Evolutionary conservation across 2,329 filamentous ascomycete genomes (phyloP).

Genomic region (Fusarium sp.): DNA sequence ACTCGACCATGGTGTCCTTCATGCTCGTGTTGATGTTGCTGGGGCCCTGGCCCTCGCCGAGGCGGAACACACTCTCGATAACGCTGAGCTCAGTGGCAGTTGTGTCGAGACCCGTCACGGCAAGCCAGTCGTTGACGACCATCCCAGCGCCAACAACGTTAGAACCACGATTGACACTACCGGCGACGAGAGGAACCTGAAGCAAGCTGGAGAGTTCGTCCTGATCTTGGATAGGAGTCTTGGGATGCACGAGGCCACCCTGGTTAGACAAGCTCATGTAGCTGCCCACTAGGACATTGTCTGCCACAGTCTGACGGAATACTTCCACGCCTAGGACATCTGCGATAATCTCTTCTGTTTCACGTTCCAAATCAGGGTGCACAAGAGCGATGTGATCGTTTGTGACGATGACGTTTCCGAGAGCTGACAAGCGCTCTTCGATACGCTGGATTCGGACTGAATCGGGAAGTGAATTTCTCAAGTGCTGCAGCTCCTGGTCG

Average conservation of each 20-base stretch:
- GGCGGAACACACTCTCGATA: slow-evolving; percentile 92
- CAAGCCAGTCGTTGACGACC: slow-evolving; percentile 84
- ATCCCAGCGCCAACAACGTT: slow-evolving; percentile 86
- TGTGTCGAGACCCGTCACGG: slow-evolving; percentile 91
- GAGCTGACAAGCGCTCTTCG: slow-evolving; percentile 93
- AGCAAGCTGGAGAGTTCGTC: slow-evolving; percentile 94
- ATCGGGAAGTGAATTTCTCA: slow-evolving; percentile 94
- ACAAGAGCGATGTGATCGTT: slow-evolving; percentile 98
- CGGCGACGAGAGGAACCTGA: slow-evolving; percentile 94
- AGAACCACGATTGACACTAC: slow-evolving; percentile 90
- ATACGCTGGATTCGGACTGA: slow-evolving; percentile 94
- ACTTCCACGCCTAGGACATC: slow-evolving; percentile 91
- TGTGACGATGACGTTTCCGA: slow-evolving; percentile 95
- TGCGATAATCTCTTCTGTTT: slow-evolving; percentile 98
- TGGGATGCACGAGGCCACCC: slow-evolving; percentile 95
- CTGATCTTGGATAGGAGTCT: slow-evolving; percentile 96
- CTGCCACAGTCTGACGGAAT: slow-evolving; percentile 93
- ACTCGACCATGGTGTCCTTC: slow-evolving; percentile 99
- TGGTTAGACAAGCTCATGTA: slow-evolving; percentile 98
- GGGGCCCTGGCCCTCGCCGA: slow-evolving; percentile 86
- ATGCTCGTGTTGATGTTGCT: slow-evolving; percentile 82
- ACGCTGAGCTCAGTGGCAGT: slow-evolving; percentile 98
- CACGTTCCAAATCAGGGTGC: slow-evolving; percentile 94
- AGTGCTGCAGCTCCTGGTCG: slow-evolving; percentile 97
- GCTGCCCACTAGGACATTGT: slow-evolving; percentile 94